Percentiles rank a stretch among this genome's conserved stretches.
These are phyloP conservation scores for Penicillium thymicola DNA, from an alignment of 2,329 filamentous ascomycete species.

Conservation along the genomic window DNA sequence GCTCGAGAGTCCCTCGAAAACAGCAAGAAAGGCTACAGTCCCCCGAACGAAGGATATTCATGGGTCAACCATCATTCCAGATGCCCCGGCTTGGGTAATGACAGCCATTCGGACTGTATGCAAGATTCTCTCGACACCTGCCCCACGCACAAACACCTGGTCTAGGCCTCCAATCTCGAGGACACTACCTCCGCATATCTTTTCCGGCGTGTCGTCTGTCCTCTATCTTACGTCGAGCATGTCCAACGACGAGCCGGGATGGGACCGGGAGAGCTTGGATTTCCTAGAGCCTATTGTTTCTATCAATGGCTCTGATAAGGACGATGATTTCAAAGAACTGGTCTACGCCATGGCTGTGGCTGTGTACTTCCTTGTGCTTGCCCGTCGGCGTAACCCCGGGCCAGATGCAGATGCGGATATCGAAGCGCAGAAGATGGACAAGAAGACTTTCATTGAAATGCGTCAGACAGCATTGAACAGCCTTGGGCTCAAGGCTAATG, in stretches of 20 bases:
- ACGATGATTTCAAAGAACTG: constrained; percentile 43
- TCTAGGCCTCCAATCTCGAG: constrained; percentile 39
- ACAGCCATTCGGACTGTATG: constrained; percentile 66
- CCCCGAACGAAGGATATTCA: constrained; percentile 20
- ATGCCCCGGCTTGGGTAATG: constrained; percentile 64
- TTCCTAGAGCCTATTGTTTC: constrained; percentile 39
- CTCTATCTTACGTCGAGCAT: constrained; percentile 45
- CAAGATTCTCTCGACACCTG: constrained; percentile 56
- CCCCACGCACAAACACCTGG: constrained; percentile 35
- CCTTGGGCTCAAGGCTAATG: constrained; percentile 36
- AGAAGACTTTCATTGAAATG: constrained; percentile 42
- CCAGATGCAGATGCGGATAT: constrained; percentile 8
- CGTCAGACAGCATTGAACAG: constrained; percentile 38
- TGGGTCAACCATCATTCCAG: constrained; percentile 31
- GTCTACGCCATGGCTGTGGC: constrained; percentile 41
- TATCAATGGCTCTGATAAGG: constrained; percentile 46
- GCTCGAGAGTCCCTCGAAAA: constrained; percentile 21
- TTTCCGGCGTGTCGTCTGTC: constrained; percentile 66
- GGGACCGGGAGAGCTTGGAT: constrained; percentile 38
- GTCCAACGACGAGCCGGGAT: constrained; percentile 48
- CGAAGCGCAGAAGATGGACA: constrained; percentile 36
- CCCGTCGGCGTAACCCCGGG: constrained; percentile 48
- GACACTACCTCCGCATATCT: constrained; percentile 66
- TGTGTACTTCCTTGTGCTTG: constrained; percentile 45
- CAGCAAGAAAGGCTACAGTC: constrained; percentile 16